A percentile compares a stretch with the other conserved stretches of the same genome.
Conservation (phyloP, 140 eudicot genomes). For the Bidens hawaiensis region DNA sequence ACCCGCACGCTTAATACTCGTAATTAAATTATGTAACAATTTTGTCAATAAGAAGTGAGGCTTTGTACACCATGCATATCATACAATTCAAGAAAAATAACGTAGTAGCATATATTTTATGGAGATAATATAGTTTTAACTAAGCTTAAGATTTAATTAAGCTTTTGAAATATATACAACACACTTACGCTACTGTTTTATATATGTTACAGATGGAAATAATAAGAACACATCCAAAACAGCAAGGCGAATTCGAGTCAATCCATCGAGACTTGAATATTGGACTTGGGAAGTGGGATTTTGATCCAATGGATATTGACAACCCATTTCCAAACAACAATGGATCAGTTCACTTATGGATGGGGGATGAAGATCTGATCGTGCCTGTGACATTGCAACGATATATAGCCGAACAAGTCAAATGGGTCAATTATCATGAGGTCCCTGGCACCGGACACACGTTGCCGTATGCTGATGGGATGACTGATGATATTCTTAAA, state of each 20-base stretch:
- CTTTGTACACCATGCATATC: background rate
- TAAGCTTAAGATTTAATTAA: background rate
- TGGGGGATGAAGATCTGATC: conserved; percentile 34
- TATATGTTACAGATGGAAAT: conserved; percentile 22
- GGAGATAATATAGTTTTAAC: background rate
- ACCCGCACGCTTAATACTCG: too few relatives aligned
- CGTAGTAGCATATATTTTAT: background rate
- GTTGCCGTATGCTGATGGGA: conserved; percentile 19
- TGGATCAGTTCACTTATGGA: conserved; percentile 47
- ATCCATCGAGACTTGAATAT: conserved; percentile 43
- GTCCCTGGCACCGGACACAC: conserved; percentile 39
- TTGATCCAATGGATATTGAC: conserved; percentile 43
- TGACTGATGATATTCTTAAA: conserved; percentile 28
- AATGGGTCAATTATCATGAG: conserved; percentile 56
- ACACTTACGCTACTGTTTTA: background rate
- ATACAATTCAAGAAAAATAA: background rate
- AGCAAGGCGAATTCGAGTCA: conserved; percentile 45
- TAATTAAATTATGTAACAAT: background rate
- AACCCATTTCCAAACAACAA: conserved; percentile 35
- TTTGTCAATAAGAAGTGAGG: background rate
- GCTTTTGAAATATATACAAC: background rate
- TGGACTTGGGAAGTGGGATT: conserved; percentile 48
- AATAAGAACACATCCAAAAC: conserved; percentile 13
- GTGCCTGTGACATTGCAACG: conserved; percentile 35
- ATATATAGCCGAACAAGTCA: conserved; percentile 28